phyloP scores from a whole-genome alignment of 345 rosid genomes.

The Laguncularia racemosa region DNA sequence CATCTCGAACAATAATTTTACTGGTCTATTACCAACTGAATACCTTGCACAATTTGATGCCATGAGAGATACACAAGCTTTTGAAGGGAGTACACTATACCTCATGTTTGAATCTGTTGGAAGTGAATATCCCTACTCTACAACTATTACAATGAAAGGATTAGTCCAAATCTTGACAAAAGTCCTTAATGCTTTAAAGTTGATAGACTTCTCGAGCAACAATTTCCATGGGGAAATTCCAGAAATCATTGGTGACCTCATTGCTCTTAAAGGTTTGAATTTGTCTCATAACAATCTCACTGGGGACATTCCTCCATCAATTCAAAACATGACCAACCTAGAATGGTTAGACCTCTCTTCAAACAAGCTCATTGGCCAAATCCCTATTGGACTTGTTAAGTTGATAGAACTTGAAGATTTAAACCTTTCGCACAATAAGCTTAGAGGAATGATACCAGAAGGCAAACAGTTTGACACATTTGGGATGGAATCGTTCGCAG shows the following conservation, averaged over 20 bases:
- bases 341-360: constrained; percentile 18
- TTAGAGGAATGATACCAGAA: background rate
- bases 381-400: constrained; percentile 7
- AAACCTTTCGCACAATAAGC: constrained; percentile 5
- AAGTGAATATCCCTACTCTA: background rate
- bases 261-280: constrained; percentile 7
- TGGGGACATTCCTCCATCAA: constrained; percentile 3
- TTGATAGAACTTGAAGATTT: background rate
- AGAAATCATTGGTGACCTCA: background rate
- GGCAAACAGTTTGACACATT: constrained; percentile 4
- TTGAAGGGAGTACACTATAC: background rate
- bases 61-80: constrained; percentile 3
- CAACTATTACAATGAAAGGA: constrained; percentile 11
- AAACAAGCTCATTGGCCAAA: constrained; percentile 4
- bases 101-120: background rate
- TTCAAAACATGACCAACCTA: constrained; percentile 1
- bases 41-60: background rate
- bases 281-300: constrained; percentile 6
- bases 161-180: background rate
- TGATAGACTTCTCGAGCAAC: constrained; percentile 9
- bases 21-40: constrained; percentile 9
- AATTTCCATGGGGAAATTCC: constrained; percentile 11
- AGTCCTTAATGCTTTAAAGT: background rate
- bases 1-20: constrained; percentile 20
- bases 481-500: background rate